Conservation (phyloP, 2,329 filamentous ascomycete species). For the Monilinia fructicola region DNA sequence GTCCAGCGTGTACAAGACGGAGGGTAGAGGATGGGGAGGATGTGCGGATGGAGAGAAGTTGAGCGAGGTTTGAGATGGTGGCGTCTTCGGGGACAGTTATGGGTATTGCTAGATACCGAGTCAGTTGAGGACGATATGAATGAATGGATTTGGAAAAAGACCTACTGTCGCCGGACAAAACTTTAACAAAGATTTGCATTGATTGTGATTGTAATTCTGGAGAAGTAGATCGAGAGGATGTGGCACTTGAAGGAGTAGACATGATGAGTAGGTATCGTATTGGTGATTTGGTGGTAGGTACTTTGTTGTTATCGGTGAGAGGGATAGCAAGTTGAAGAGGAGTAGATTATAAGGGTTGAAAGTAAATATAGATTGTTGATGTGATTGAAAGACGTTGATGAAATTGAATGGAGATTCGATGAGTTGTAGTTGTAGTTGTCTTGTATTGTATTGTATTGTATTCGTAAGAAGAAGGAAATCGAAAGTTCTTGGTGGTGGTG, state of each 20-base stretch:
- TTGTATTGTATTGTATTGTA: constrained; percentile 26
- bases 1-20: constrained; percentile 58
- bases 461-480: constrained; percentile 19
- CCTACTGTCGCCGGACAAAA: constrained; percentile 58
- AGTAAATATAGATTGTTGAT: neutral
- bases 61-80: constrained; percentile 54
- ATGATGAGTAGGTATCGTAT: constrained; percentile 26
- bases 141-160: constrained; percentile 25
- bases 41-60: constrained; percentile 57
- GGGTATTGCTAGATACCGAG: constrained; percentile 51
- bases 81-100: constrained; percentile 54
- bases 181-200: constrained; percentile 63
- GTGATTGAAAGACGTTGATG: neutral
- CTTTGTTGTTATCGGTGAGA: neutral
- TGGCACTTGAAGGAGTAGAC: constrained; percentile 30
- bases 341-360: neutral
- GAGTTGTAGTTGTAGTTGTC: constrained; percentile 19
- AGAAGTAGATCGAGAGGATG: constrained; percentile 40
- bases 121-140: constrained; percentile 22
- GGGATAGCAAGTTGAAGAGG: neutral
- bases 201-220: constrained; percentile 46
- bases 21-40: constrained; percentile 51
- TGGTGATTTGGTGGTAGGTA: too few relatives aligned
- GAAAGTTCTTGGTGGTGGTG: constrained; percentile 12
- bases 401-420: neutral